phyloP scores from a whole-genome alignment of 176 grass and related monocot species.

The Carex pumila region DNA sequence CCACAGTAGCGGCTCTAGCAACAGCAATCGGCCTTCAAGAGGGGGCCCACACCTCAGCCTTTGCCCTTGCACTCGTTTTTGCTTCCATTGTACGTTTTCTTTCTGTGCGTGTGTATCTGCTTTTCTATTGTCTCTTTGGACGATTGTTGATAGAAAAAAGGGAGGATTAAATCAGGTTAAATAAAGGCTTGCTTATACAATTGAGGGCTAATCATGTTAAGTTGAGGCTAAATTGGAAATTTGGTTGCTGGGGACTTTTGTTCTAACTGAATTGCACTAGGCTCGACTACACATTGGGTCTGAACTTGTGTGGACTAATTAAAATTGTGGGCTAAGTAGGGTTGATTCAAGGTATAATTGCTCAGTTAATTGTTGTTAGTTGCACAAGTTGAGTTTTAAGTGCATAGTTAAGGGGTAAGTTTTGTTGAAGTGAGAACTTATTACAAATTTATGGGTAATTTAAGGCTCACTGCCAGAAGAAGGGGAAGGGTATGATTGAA shows the following conservation, averaged over 20 bases:
- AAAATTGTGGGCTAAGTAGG: neutral
- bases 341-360: neutral
- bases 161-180: neutral
- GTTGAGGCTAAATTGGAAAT: neutral
- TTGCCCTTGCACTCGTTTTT: constrained; percentile 79
- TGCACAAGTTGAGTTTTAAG: neutral
- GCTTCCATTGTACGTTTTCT: constrained; percentile 74
- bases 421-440: neutral
- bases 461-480: neutral
- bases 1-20: constrained; percentile 57
- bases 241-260: neutral
- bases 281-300: neutral
- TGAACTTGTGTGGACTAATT: neutral
- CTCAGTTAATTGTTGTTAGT: neutral
- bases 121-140: constrained; percentile 9
- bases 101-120: constrained; percentile 7
- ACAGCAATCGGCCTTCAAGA: constrained; percentile 75
- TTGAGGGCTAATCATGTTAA: neutral
- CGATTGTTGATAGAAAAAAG: neutral
- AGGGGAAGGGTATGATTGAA: neutral
- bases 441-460: neutral
- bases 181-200: neutral
- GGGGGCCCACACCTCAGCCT: constrained; percentile 57
- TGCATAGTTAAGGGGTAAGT: neutral
- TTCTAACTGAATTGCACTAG: neutral